Conservation (phyloP, 257 asterid species). For the Paulownia fortunei region DNA sequence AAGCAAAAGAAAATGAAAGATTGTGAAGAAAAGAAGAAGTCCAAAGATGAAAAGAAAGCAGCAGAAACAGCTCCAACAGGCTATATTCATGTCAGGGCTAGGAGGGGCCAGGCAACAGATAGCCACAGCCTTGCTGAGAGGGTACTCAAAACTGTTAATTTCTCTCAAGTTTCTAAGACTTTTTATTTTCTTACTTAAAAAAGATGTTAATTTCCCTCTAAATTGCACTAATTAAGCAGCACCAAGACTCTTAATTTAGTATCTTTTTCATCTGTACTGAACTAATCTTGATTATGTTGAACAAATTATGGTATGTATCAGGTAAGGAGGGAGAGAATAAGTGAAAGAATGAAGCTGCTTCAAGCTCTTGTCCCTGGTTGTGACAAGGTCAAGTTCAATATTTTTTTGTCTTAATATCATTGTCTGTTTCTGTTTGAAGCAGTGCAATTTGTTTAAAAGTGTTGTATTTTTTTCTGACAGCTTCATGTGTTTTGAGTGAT, state of each 20-base stretch:
- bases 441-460: slow-evolving; percentile 1
- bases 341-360: slow-evolving; percentile 84
- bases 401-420: slow-evolving; percentile 19
- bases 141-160: slow-evolving; percentile 43
- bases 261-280: neutral
- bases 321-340: slow-evolving; percentile 87
- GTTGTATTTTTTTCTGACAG: slow-evolving; percentile 36
- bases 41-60: slow-evolving; percentile 33
- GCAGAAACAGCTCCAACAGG: slow-evolving; percentile 50
- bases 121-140: slow-evolving; percentile 95
- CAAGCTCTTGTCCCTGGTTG: slow-evolving; percentile 91
- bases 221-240: too few species aligned
- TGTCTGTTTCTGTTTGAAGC: slow-evolving; percentile 2
- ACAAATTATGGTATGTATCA: slow-evolving; percentile 16
- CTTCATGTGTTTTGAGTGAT: slow-evolving; percentile 52
- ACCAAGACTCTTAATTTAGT: neutral
- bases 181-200: too few species aligned
- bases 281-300: neutral
- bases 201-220: too few species aligned
- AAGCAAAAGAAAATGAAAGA: slow-evolving; percentile 48
- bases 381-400: slow-evolving; percentile 62
- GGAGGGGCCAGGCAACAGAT: slow-evolving; percentile 95
- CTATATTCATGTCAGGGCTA: slow-evolving; percentile 81
- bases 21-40: slow-evolving; percentile 34
- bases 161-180: too few species aligned